Evolutionary conservation across 1,284 basidiomycete genomes (phyloP).

Genomic region (Tylopilus sp.): DNA sequence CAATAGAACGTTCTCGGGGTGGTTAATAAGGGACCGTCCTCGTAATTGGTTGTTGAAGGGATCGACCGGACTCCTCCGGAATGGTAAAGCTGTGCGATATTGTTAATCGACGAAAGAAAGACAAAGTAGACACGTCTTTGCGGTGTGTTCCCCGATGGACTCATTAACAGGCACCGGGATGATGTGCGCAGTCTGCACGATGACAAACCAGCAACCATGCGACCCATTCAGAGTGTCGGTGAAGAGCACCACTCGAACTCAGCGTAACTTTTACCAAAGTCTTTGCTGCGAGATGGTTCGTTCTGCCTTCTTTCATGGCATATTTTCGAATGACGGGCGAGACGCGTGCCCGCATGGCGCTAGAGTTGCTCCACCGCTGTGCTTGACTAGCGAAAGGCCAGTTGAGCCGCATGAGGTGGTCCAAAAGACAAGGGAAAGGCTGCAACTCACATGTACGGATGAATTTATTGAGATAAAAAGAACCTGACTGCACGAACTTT

Average conservation of each 20-base stretch:
- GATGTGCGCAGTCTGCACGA: neutral
- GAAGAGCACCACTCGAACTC: neutral
- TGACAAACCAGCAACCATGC: neutral
- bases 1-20: neutral
- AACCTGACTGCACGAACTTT: neutral
- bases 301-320: neutral
- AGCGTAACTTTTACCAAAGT: neutral
- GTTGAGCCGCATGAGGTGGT: neutral
- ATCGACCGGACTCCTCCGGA: neutral
- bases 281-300: neutral
- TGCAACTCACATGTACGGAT: neutral
- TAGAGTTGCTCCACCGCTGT: neutral
- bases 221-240: constrained; percentile 2
- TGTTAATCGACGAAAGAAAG: neutral
- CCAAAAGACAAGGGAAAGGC: neutral
- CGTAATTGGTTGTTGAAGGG: neutral
- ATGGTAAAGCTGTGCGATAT: neutral
- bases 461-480: neutral
- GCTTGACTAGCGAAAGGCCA: neutral
- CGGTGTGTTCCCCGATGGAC: neutral
- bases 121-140: neutral
- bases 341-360: constrained; percentile 1
- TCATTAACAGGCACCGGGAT: neutral
- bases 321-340: neutral
- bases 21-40: neutral